These are phyloP conservation scores for Fonsecaea erecta DNA, from an alignment of 2,329 filamentous ascomycete genomes.

Conservation along the genomic window DNA sequence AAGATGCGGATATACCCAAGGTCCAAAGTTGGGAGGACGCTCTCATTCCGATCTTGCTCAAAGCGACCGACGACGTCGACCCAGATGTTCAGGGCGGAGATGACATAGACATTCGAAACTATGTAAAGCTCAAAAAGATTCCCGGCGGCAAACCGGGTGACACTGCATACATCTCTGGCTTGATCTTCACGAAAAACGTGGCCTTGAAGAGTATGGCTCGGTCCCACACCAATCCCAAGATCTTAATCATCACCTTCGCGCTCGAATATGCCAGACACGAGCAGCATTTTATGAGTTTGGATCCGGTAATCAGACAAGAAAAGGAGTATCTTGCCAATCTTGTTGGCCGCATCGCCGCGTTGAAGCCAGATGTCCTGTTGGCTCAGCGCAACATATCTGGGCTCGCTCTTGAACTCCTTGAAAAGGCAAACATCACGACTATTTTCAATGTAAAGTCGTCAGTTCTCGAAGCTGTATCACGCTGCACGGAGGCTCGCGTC, in stretches of 20 bases:
- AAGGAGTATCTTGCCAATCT: constrained; percentile 90
- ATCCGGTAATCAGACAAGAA: constrained; percentile 95
- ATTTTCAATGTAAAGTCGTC: constrained; percentile 96
- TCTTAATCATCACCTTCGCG: constrained; percentile 90
- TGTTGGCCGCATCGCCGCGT: constrained; percentile 84
- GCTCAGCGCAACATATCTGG: constrained; percentile 93
- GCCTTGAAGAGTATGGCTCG: constrained; percentile 96
- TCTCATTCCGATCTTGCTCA: constrained; percentile 84
- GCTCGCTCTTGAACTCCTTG: constrained; percentile 83
- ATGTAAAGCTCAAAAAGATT: constrained; percentile 96
- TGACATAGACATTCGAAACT: constrained; percentile 95
- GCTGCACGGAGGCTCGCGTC: constrained; percentile 88
- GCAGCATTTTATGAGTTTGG: constrained; percentile 95
- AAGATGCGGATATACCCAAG: constrained; percentile 75
- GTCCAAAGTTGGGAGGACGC: constrained; percentile 84
- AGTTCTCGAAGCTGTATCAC: constrained; percentile 90
- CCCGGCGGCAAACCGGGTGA: constrained; percentile 87
- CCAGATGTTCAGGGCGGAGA: constrained; percentile 89
- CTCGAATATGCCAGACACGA: constrained; percentile 95
- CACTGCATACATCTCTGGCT: constrained; percentile 93
- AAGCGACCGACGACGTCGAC: constrained; percentile 91
- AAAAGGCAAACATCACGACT: constrained; percentile 87
- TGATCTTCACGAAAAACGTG: constrained; percentile 96
- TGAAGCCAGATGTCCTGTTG: constrained; percentile 84
- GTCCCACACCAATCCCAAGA: constrained; percentile 79